Evolutionary conservation across 1,284 basidiomycete species (phyloP).

Genomic region (Coniophora puteana): DNA sequence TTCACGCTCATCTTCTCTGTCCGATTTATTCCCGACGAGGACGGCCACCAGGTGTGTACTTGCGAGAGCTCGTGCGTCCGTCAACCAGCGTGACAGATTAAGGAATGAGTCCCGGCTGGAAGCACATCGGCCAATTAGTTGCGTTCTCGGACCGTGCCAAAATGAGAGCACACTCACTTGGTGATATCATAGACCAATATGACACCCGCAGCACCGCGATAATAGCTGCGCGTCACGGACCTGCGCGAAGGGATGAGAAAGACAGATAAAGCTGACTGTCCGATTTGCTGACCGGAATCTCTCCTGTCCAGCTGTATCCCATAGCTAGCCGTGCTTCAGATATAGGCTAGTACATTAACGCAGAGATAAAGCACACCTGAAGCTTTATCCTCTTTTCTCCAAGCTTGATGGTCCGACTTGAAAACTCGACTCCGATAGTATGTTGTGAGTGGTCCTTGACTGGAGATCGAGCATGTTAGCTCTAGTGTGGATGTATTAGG

Average conservation of each 20-base stretch:
- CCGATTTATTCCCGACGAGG: slow-evolving; percentile 94
- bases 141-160: slow-evolving; percentile 4
- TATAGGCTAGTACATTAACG: slow-evolving; percentile 10
- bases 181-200: slow-evolving; percentile 97
- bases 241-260: slow-evolving; percentile 34
- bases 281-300: slow-evolving; percentile 69
- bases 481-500: slow-evolving; percentile 3
- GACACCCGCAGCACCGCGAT: slow-evolving; percentile 92
- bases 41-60: slow-evolving; percentile 89
- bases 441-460: slow-evolving; percentile 97
- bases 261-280: slow-evolving; percentile 6
- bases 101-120: slow-evolving; percentile 75
- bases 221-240: slow-evolving; percentile 97
- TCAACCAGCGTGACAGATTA: slow-evolving; percentile 84
- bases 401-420: slow-evolving; percentile 82
- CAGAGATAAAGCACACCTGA: slow-evolving; percentile 56
- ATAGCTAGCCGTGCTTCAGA: slow-evolving; percentile 53
- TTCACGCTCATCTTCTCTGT: slow-evolving; percentile 90
- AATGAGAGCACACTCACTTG: slow-evolving; percentile 49
- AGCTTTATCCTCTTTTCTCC: slow-evolving; percentile 94
- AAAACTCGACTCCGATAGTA: slow-evolving; percentile 97
- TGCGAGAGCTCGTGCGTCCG: slow-evolving; percentile 86
- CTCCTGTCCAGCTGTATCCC: slow-evolving; percentile 98
- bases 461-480: slow-evolving; percentile 27
- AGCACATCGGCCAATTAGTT: slow-evolving; percentile 15